Evolutionary conservation across 1,284 basidiomycete species (phyloP).

Genomic region (Ceratobasidium sp.): DNA sequence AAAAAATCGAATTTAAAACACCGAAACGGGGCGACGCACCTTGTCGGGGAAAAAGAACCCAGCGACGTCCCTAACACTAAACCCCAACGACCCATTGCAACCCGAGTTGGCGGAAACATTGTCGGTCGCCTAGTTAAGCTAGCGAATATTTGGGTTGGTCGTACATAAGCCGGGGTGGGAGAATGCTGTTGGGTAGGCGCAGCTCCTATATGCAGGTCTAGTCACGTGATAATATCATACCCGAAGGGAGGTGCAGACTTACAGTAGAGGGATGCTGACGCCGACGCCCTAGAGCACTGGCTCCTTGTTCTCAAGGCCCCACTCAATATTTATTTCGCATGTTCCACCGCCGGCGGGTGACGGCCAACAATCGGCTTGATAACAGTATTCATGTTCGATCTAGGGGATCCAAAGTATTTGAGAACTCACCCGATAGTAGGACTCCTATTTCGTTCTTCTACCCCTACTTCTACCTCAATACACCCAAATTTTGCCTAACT

Average conservation of each 20-base stretch:
- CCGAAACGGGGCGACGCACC: slow-evolving; percentile 73
- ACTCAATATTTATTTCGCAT: slow-evolving; percentile 96
- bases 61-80: slow-evolving; percentile 84
- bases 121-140: slow-evolving; percentile 87
- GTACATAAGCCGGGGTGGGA: slow-evolving; percentile 84
- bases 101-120: slow-evolving; percentile 68
- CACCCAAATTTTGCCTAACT: slow-evolving; percentile 77
- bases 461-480: slow-evolving; percentile 93
- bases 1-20: slow-evolving; percentile 70
- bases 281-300: slow-evolving; percentile 86
- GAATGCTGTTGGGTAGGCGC: slow-evolving; percentile 85
- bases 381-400: slow-evolving; percentile 9
- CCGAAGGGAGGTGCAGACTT: slow-evolving; percentile 57
- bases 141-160: slow-evolving; percentile 81
- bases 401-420: too few relatives aligned
- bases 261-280: slow-evolving; percentile 94
- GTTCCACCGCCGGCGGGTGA: slow-evolving; percentile 90
- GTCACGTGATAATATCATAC: slow-evolving; percentile 8
- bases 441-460: slow-evolving; percentile 93
- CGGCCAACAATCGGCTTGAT: slow-evolving; percentile 94
- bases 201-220: slow-evolving; percentile 62
- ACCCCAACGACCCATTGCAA: slow-evolving; percentile 86
- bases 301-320: slow-evolving; percentile 91
- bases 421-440: slow-evolving; percentile 85
- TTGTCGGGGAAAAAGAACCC: slow-evolving; percentile 94